A percentile compares a stretch with the other conserved stretches of the same genome.
Conservation (phyloP, 1,284 basidiomycete species). For the Pterulicium gracile region DNA sequence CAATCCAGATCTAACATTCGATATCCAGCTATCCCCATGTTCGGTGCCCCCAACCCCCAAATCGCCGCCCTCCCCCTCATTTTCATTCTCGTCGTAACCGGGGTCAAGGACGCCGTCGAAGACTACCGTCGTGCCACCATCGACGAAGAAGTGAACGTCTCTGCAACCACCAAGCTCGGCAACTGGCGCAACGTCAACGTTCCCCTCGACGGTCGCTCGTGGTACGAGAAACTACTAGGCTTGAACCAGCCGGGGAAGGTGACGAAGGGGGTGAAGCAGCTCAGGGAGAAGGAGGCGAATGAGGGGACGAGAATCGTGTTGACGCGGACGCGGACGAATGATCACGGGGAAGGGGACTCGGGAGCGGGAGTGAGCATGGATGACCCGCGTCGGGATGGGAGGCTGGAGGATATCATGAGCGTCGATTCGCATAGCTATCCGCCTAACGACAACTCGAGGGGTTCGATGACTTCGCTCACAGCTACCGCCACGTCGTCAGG, state of each 20-base stretch:
- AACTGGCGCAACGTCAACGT: conserved; percentile 89
- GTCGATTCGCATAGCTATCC: conserved; percentile 59
- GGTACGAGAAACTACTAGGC: conserved; percentile 63
- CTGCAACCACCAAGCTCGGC: conserved; percentile 77
- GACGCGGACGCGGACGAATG: conserved; percentile 44
- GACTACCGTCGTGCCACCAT: conserved; percentile 82
- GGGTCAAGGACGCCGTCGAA: conserved; percentile 91
- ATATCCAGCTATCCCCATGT: conserved; percentile 71
- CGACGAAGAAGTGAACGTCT: conserved; percentile 90
- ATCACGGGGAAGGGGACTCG: conserved; percentile 19
- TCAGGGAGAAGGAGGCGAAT: conserved; percentile 76
- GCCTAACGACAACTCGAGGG: conserved; percentile 25
- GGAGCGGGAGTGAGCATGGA: conserved; percentile 26
- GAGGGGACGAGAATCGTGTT: conserved; percentile 44
- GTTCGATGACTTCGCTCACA: conserved; percentile 22
- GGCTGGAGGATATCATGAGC: conserved; percentile 58
- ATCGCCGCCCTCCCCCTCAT: conserved; percentile 82
- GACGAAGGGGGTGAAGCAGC: conserved; percentile 76
- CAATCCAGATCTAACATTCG: conserved; percentile 5
- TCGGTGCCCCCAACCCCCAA: conserved; percentile 80
- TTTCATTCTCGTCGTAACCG: conserved; percentile 84
- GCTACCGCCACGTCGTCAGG: conserved; percentile 18
- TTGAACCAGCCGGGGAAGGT: conserved; percentile 63
- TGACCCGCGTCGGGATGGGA: conserved; percentile 10
- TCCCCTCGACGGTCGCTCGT: conserved; percentile 65